Evolutionary conservation across 225 moss, liverwort and hornwort genomes (phyloP), one percentile per base, ranked within the genome.

Genomic region (Takakia lepidozioides): DNA sequence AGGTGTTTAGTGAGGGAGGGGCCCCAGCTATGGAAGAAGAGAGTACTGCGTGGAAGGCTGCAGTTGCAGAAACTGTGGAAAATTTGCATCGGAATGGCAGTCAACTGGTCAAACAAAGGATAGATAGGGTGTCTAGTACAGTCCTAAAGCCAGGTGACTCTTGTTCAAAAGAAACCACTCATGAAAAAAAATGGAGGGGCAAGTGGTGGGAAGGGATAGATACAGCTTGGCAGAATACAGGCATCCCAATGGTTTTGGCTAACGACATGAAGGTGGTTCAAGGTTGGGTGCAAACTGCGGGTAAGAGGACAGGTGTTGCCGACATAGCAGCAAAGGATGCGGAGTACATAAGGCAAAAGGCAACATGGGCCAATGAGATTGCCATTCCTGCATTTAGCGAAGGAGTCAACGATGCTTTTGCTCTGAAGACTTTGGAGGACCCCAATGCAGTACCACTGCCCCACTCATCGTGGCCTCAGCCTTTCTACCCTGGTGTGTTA

Each of bases 351-450:
- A 63, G 67, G 58, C 64, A n/a, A 32, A 58, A 46, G 25, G 46
- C 73, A 5, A 51, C 29, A 4, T 61, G 27, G 14, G 32, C 52
- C 28, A 61, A 66, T 27, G 38, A 60, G 60, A 23, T 52, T 43
- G 10, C 57, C 26, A 34, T 62, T 10, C 68, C 74, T 51, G 67
- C 60, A 26, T 63, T 77, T 17, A 71, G 54, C 35, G 71, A 72
- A 59, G 80, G 64, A 54, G 61, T 87, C 49, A 67, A 75, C 43
- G 81, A 86, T 42, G 43, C 68, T 44, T 72, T 79, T 45, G 78
- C 78, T 10, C n/a, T 91, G 50, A 75, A 83, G 48, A 57, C 57
- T 21, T 64, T 81, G 42, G 91, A 91, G 72, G 76, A 86, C 56
- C 66, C 73, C 22, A 68, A 29, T 27, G 73, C 62, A 39, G 48